Conservation (phyloP, 495 filamentous ascomycete genomes). For the Aspergillus carlsbadensis region DNA sequence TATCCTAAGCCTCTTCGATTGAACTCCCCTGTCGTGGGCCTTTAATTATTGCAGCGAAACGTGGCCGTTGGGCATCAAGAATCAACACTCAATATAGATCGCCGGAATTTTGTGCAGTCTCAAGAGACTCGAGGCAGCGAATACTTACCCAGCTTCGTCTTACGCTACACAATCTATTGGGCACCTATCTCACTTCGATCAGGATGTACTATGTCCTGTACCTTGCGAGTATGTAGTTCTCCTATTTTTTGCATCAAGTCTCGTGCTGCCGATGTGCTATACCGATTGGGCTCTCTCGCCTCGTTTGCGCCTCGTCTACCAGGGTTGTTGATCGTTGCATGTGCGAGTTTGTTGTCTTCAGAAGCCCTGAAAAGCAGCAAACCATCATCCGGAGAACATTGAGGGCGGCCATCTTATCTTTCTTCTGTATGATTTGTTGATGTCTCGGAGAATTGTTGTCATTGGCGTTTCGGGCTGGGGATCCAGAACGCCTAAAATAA, state of each 20-base stretch:
- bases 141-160: conserved; percentile 20
- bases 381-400: neutral
- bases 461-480: neutral
- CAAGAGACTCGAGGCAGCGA: conserved; percentile 26
- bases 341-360: neutral
- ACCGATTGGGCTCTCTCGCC: conserved; percentile 3
- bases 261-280: neutral
- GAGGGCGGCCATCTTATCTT: conserved; percentile 10
- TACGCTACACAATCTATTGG: conserved; percentile 25
- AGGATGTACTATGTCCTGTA: conserved; percentile 70
- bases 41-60: conserved; percentile 21
- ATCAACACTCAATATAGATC: conserved; percentile 24
- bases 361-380: neutral
- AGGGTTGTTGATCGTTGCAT: conserved; percentile 1
- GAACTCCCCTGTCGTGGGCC: conserved; percentile 16
- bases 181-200: conserved; percentile 11
- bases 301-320: neutral
- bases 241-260: conserved; percentile 6
- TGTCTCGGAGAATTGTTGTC: conserved; percentile 12
- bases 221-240: conserved; percentile 57
- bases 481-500: neutral
- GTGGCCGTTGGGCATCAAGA: conserved; percentile 35
- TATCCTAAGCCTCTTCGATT: conserved; percentile 18
- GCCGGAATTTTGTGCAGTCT: conserved; percentile 32
- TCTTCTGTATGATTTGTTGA: conserved; percentile 11